phyloP scores from a whole-genome alignment of 2,329 filamentous ascomycete genomes.

The Fusarium austroafricanum region DNA sequence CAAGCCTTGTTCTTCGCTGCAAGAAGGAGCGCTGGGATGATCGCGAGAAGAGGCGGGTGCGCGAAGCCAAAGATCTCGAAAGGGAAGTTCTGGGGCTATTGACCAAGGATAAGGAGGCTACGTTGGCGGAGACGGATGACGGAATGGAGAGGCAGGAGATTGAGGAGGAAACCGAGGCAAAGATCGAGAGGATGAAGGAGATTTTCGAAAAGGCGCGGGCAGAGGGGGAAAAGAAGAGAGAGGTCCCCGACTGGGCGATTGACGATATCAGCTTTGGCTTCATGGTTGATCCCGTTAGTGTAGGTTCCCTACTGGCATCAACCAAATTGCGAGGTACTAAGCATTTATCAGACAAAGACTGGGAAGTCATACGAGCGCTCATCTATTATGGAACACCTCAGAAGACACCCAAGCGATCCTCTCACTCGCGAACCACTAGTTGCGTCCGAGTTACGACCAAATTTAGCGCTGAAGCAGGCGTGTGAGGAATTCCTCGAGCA shows the following conservation, averaged over 20 bases:
- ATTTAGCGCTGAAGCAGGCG: conserved; percentile 82
- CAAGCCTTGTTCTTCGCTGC: conserved; percentile 77
- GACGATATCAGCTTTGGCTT: conserved; percentile 81
- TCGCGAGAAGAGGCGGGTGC: conserved; percentile 70
- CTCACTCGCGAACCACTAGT: conserved; percentile 81
- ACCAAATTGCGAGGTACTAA: conserved; percentile 8
- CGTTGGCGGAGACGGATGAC: conserved; percentile 54
- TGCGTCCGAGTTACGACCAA: conserved; percentile 79
- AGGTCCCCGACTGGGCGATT: conserved; percentile 80
- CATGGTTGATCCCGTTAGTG: conserved; percentile 76
- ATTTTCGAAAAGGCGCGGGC: conserved; percentile 65
- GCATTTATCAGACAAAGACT: conserved; percentile 72
- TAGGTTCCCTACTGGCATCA: conserved; percentile 48
- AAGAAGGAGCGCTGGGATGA: conserved; percentile 90
- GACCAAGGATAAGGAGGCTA: conserved; percentile 58
- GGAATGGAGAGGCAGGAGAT: conserved; percentile 63
- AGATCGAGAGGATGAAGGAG: conserved; percentile 57
- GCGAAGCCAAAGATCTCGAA: conserved; percentile 69
- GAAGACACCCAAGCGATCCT: conserved; percentile 80
- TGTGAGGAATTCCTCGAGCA: conserved; percentile 86
- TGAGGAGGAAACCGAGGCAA: conserved; percentile 59
- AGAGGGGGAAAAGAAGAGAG: conserved; percentile 59
- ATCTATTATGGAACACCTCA: conserved; percentile 87
- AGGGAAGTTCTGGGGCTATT: conserved; percentile 67
- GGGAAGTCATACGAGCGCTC: conserved; percentile 92